phyloP scores from a whole-genome alignment of 768 basidiomycete species.

The Glaciozyma antarctica region DNA sequence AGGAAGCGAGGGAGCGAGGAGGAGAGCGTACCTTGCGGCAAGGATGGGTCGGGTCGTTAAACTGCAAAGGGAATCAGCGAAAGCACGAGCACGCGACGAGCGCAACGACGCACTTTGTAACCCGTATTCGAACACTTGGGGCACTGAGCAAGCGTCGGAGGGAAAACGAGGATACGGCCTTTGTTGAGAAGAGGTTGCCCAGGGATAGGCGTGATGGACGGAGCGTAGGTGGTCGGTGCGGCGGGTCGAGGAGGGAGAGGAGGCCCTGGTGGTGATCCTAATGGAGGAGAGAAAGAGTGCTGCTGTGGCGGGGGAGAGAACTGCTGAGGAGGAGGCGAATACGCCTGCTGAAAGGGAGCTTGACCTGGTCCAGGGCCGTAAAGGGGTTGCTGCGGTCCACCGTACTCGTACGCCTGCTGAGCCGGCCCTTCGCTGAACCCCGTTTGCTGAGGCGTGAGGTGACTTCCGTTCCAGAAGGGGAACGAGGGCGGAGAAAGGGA shows the following conservation, averaged over 20 bases:
- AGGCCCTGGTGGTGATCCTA: background rate
- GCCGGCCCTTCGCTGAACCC: conserved; percentile 19
- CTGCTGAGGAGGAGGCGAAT: background rate
- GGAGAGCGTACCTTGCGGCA: conserved; percentile 12
- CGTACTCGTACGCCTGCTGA: too few species aligned
- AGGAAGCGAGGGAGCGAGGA: too few species aligned
- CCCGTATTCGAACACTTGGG: conserved; percentile 20
- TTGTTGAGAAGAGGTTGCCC: conserved; percentile 15
- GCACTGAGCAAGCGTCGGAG: conserved; percentile 2
- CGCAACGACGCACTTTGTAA: conserved; percentile 8
- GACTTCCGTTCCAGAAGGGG: conserved; percentile 28
- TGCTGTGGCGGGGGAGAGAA: background rate
- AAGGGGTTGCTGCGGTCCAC: too few species aligned
- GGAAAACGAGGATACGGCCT: conserved; percentile 16
- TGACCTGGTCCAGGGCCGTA: too few species aligned
- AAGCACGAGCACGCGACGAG: too few species aligned
- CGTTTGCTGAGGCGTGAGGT: conserved; percentile 21
- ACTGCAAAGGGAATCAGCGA: background rate
- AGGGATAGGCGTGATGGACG: conserved; percentile 5
- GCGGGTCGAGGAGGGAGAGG: background rate
- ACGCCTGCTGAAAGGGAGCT: background rate
- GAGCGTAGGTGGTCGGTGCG: conserved; percentile 7
- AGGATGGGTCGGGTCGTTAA: conserved; percentile 22
- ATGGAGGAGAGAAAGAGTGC: background rate
- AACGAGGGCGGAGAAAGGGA: conserved; percentile 19